phyloP scores from a whole-genome alignment of 768 basidiomycete genomes.

The Pholiota conissans region DNA sequence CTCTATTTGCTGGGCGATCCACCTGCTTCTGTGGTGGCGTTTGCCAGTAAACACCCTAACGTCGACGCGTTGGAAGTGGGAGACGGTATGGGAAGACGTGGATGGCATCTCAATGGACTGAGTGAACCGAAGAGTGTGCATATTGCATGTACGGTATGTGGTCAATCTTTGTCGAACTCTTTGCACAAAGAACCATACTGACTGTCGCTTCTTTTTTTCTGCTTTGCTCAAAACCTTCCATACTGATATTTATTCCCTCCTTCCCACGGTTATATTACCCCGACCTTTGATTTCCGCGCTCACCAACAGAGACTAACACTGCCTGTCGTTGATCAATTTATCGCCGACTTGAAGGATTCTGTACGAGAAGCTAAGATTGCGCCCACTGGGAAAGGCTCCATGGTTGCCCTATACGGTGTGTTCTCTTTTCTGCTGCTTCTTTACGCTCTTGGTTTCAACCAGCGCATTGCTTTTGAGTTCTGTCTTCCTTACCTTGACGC shows the following conservation, averaged over 20 bases:
- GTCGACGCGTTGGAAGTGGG: constrained; percentile 88
- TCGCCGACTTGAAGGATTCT: constrained; percentile 80
- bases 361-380: constrained; percentile 68
- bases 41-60: constrained; percentile 60
- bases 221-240: not conserved
- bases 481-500: too few species aligned
- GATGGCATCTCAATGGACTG: constrained; percentile 93
- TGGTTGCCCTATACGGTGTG: constrained; percentile 91
- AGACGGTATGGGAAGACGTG: constrained; percentile 79
- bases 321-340: constrained; percentile 69
- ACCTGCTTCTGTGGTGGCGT: constrained; percentile 88
- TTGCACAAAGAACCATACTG: not conserved
- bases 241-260: not conserved
- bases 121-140: constrained; percentile 81
- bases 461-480: too few species aligned
- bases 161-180: not conserved
- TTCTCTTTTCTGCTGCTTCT: constrained; percentile 7
- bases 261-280: too few species aligned
- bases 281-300: too few species aligned
- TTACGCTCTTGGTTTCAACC: not conserved
- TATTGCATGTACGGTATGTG: constrained; percentile 87
- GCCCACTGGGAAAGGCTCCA: constrained; percentile 75
- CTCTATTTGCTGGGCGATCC: constrained; percentile 90
- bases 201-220: not conserved
- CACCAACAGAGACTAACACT: constrained; percentile 78